Conservation (phyloP, 768 basidiomycete species). For the Xanthoconium stramineum region DNA sequence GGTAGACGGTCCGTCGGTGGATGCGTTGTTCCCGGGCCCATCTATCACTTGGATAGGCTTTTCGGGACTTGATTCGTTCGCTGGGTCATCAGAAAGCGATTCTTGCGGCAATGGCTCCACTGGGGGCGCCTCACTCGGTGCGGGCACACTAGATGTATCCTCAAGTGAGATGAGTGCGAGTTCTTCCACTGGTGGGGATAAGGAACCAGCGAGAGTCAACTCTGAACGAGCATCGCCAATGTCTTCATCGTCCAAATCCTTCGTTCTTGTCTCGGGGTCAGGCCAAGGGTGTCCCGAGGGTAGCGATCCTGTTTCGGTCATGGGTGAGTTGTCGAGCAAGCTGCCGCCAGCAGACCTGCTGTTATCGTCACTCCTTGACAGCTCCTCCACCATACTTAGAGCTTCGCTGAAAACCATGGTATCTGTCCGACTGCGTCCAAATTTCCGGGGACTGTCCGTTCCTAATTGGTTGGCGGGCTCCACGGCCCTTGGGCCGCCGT, state of each 20-base stretch:
- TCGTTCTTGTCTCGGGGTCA: constrained; percentile 11
- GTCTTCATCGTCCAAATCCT: constrained; percentile 26
- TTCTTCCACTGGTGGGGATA: constrained; percentile 30
- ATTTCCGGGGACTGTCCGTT: constrained; percentile 41
- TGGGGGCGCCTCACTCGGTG: not conserved
- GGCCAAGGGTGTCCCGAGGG: constrained; percentile 7
- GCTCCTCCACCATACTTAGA: constrained; percentile 37
- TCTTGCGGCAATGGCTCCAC: constrained; percentile 1
- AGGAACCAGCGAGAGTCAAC: constrained; percentile 8
- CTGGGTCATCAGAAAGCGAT: not conserved
- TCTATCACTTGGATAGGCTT: not conserved
- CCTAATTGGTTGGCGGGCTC: constrained; percentile 12
- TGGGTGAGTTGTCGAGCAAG: constrained; percentile 13
- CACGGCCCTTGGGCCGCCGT: constrained; percentile 21
- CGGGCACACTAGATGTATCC: constrained; percentile 6
- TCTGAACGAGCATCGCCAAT: constrained; percentile 23
- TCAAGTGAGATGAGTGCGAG: constrained; percentile 26
- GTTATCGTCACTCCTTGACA: constrained; percentile 24
- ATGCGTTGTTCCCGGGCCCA: not conserved
- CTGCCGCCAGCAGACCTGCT: not conserved
- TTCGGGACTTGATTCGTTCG: constrained; percentile 11
- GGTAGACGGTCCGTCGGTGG: not conserved
- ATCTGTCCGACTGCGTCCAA: constrained; percentile 61
- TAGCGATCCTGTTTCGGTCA: constrained; percentile 10
- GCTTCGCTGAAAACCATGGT: constrained; percentile 68